phyloP scores from a whole-genome alignment of 257 asterid species.

The Salvia rosmarinus region DNA sequence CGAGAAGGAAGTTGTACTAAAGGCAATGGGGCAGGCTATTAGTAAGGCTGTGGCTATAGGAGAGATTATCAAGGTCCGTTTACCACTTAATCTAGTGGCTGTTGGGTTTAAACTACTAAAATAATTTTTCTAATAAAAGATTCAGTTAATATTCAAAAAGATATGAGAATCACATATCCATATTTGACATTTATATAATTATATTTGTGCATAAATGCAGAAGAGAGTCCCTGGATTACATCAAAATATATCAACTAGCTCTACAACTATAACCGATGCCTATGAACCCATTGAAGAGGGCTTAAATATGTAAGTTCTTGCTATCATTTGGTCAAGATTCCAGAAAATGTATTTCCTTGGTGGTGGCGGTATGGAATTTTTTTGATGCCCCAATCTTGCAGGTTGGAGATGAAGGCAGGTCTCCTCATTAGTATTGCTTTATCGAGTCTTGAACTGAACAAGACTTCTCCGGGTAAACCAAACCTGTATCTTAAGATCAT shows the following conservation, averaged over 20 bases:
- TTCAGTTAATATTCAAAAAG: not conserved
- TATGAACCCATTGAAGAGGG: constrained; percentile 71
- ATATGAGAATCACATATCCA: not conserved
- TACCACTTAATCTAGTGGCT: not conserved
- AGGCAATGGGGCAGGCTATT: constrained; percentile 71
- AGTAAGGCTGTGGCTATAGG: constrained; percentile 63
- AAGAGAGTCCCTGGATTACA: constrained; percentile 52
- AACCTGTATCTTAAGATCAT: not conserved
- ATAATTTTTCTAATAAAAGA: not conserved
- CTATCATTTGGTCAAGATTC: not conserved
- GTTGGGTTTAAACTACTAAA: not conserved
- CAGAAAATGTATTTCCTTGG: not conserved
- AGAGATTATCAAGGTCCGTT: constrained; percentile 60
- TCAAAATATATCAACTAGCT: constrained; percentile 59
- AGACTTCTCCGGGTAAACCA: constrained; percentile 55
- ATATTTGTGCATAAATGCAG: constrained; percentile 39
- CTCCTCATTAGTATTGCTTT: constrained; percentile 54
- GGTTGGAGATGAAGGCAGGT: constrained; percentile 71
- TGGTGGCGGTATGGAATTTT: not conserved
- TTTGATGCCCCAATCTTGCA: constrained; percentile 33
- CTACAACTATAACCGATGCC: constrained; percentile 60
- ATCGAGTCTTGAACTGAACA: constrained; percentile 52
- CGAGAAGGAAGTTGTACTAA: constrained; percentile 50
- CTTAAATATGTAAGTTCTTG: constrained; percentile 49
- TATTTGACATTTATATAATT: not conserved